phyloP scores from a whole-genome alignment of 1,284 basidiomycete species.

The Mrakiaceae sp. region DNA sequence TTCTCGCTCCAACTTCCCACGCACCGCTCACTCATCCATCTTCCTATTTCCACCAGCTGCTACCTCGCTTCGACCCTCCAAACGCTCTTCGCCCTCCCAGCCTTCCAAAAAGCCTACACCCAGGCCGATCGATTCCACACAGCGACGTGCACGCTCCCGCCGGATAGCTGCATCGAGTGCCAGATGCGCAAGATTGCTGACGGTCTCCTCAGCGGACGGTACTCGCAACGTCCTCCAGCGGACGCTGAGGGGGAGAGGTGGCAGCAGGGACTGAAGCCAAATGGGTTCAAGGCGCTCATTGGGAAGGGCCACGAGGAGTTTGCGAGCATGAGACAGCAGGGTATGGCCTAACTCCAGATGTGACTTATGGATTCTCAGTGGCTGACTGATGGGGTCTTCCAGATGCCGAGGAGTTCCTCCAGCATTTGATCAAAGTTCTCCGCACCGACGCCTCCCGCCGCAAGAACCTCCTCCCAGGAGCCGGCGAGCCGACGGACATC shows the following conservation, averaged over 20 bases:
- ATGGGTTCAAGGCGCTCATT: constrained; percentile 76
- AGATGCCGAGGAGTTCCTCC: constrained; percentile 91
- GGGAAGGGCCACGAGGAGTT: constrained; percentile 93
- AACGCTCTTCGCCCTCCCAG: constrained; percentile 65
- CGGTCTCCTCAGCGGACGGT: constrained; percentile 83
- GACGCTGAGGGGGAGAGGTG: constrained; percentile 41
- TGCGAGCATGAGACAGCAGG: constrained; percentile 87
- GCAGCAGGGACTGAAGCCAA: constrained; percentile 76
- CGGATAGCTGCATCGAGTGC: constrained; percentile 82
- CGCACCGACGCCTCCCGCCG: constrained; percentile 52
- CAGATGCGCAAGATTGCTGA: constrained; percentile 90
- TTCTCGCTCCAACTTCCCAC: background rate
- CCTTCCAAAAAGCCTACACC: constrained; percentile 66
- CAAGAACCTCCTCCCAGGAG: constrained; percentile 28
- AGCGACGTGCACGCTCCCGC: constrained; percentile 52
- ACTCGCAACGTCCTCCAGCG: constrained; percentile 51
- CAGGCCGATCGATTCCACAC: constrained; percentile 47
- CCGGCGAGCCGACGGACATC: constrained; percentile 54
- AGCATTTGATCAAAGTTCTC: constrained; percentile 61
- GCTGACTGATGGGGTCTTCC: background rate
- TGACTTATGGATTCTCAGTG: background rate
- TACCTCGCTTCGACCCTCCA: constrained; percentile 95
- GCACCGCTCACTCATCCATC: background rate
- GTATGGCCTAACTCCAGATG: background rate
- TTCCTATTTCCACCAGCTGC: constrained; percentile 47